Percentiles rank a stretch among this genome's conserved stretches.
phyloP scores from a whole-genome alignment of 2,329 filamentous ascomycete species.

The Colletotrichum agaves region DNA sequence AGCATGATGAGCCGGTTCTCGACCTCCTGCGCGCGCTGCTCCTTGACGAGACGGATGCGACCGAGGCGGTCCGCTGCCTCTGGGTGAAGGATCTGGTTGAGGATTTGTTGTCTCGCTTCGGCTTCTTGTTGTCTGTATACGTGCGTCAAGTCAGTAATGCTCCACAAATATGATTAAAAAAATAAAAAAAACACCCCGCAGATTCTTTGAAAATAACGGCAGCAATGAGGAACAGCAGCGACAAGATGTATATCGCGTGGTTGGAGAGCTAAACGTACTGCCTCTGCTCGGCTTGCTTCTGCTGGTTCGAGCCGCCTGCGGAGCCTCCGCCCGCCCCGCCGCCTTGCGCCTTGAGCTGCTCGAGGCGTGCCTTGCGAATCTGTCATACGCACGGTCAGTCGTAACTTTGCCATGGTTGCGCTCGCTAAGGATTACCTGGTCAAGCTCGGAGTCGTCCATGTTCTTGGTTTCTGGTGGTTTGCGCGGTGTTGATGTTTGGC shows the following conservation, averaged over 20 bases:
- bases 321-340: constrained; percentile 57
- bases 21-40: constrained; percentile 86
- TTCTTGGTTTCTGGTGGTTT: neutral
- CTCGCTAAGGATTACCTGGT: constrained; percentile 46
- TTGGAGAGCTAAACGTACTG: constrained; percentile 44
- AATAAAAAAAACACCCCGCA: too few species aligned
- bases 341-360: constrained; percentile 86
- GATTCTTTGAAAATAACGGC: too few species aligned
- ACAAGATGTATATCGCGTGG: neutral
- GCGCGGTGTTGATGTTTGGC: constrained; percentile 31
- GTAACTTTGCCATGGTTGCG: neutral
- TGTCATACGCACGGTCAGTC: constrained; percentile 49
- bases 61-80: constrained; percentile 93
- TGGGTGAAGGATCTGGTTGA: constrained; percentile 93
- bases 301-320: constrained; percentile 59
- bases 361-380: constrained; percentile 92
- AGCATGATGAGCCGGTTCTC: constrained; percentile 95
- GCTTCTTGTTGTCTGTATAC: constrained; percentile 58
- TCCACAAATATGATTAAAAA: too few species aligned
- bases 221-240: too few species aligned
- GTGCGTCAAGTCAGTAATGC: neutral
- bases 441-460: constrained; percentile 59
- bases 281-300: constrained; percentile 71
- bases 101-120: constrained; percentile 80
- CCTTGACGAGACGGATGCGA: constrained; percentile 95